A percentile compares a stretch with the other conserved stretches of the same genome.
These are phyloP conservation scores for Globisporangium cystogenes DNA, from an alignment of 352 stramenopile species.

Conservation along the genomic window DNA sequence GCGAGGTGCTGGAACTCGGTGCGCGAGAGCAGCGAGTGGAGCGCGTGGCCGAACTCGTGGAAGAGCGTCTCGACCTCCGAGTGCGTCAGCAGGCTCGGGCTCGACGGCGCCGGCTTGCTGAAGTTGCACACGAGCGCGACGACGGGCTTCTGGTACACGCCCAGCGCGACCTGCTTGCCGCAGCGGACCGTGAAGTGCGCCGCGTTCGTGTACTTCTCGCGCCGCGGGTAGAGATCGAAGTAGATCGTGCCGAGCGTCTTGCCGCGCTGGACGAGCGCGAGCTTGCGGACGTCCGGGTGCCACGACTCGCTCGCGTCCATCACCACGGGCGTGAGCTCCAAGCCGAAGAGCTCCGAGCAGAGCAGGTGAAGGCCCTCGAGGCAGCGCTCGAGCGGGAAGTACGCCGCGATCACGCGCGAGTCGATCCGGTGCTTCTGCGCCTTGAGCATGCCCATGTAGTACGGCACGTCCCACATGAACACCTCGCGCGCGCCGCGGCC, in stretches of 20 bases:
- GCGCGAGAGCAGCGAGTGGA: constrained; percentile 95
- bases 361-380: constrained; percentile 88
- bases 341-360: constrained; percentile 87
- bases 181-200: constrained; percentile 97
- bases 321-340: constrained; percentile 75
- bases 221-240: constrained; percentile 92
- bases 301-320: constrained; percentile 86
- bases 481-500: constrained; percentile 36
- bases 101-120: constrained; percentile 64
- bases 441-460: constrained; percentile 90
- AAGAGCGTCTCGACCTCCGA: constrained; percentile 96
- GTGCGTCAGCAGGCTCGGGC: constrained; percentile 67
- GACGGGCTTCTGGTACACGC: constrained; percentile 91
- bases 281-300: constrained; percentile 87
- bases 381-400: constrained; percentile 91
- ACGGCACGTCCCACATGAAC: constrained; percentile 93
- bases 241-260: constrained; percentile 89
- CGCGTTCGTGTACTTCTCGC: constrained; percentile 82
- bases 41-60: constrained; percentile 95
- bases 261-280: constrained; percentile 69
- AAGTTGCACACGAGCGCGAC: constrained; percentile 93
- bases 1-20: constrained; percentile 97
- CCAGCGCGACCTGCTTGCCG: constrained; percentile 54
- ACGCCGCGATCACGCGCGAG: constrained; percentile 73
- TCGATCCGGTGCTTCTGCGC: constrained; percentile 67